These are phyloP conservation scores for Dactylellina haptotyla DNA, from an alignment of 2,329 filamentous ascomycete genomes.

Conservation along the genomic window DNA sequence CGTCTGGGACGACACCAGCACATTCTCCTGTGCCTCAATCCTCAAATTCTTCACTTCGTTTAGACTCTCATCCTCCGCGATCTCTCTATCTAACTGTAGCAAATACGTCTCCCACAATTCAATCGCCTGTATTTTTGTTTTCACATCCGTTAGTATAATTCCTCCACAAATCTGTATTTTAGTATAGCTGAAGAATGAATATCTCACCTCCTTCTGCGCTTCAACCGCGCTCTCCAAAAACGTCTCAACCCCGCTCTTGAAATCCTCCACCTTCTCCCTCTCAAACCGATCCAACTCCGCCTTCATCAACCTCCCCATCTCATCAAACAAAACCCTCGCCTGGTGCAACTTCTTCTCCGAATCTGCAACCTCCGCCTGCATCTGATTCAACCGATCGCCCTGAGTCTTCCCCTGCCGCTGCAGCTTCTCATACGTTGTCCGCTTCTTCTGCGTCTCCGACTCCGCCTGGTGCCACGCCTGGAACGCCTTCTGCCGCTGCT, in stretches of 20 bases:
- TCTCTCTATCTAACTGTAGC: slow-evolving; percentile 92
- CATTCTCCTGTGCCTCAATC: slow-evolving; percentile 39
- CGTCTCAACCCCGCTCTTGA: slow-evolving; percentile 97
- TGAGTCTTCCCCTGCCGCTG: slow-evolving; percentile 93
- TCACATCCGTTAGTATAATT: slow-evolving; percentile 5
- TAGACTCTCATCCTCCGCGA: slow-evolving; percentile 72
- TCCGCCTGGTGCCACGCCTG: slow-evolving; percentile 94
- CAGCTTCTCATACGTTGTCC: slow-evolving; percentile 90
- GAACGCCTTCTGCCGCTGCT: slow-evolving; percentile 92
- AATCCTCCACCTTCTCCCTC: slow-evolving; percentile 97
- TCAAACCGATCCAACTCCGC: slow-evolving; percentile 93
- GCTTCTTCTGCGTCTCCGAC: slow-evolving; percentile 85
- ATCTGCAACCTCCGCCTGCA: slow-evolving; percentile 92
- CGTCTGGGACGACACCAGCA: slow-evolving; percentile 13
- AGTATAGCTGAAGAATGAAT: not conserved
- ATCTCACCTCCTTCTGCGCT: slow-evolving; percentile 91
- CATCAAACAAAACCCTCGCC: slow-evolving; percentile 87
- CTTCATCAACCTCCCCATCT: slow-evolving; percentile 95
- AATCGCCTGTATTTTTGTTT: slow-evolving; percentile 66
- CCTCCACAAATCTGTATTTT: not conserved
- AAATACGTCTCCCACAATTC: slow-evolving; percentile 99
- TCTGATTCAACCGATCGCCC: slow-evolving; percentile 91
- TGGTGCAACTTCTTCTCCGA: slow-evolving; percentile 93
- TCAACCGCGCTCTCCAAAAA: slow-evolving; percentile 97
- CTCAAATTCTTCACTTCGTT: slow-evolving; percentile 40